Evolutionary conservation across 164 flowering plant genomes (phyloP).

Genomic region (Kalanchoe fedtschenkoi): DNA sequence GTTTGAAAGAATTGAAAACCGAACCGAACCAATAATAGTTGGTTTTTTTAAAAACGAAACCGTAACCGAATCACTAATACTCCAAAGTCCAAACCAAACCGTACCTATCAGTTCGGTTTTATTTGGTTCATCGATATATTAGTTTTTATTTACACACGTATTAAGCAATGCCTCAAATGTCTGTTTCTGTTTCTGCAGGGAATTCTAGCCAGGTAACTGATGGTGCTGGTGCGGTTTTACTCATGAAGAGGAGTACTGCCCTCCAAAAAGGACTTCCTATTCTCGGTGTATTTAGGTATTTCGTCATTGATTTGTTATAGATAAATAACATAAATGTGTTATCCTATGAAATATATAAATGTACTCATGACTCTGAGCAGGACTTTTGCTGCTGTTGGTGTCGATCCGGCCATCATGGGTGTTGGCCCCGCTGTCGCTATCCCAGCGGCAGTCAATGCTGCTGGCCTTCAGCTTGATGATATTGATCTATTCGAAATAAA

Average conservation of each 20-base stretch:
- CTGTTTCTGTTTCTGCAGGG: conserved; percentile 21
- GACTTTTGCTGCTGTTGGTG: conserved; percentile 66
- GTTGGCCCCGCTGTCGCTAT: conserved; percentile 78
- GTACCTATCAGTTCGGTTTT: too few relatives aligned
- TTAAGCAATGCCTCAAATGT: not conserved
- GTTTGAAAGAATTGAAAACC: too few relatives aligned
- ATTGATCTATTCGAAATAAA: conserved; percentile 66
- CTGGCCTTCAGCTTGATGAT: conserved; percentile 51
- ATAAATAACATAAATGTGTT: not conserved
- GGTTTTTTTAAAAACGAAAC: too few relatives aligned
- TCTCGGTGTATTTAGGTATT: conserved; percentile 62
- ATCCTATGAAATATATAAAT: not conserved
- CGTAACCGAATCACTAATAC: too few relatives aligned
- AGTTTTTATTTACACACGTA: too few relatives aligned
- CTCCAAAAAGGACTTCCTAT: conserved; percentile 54
- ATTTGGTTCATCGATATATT: too few relatives aligned
- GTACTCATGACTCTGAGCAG: conserved; percentile 16
- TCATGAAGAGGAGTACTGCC: conserved; percentile 63
- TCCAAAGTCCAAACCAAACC: too few relatives aligned
- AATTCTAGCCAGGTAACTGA: conserved; percentile 69
- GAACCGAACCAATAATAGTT: too few relatives aligned
- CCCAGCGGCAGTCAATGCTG: conserved; percentile 58
- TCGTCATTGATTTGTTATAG: not conserved
- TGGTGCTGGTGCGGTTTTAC: conserved; percentile 72
- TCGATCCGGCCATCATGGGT: conserved; percentile 75